phyloP scores from a whole-genome alignment of 139 green algal species.

The Edaphochlamys debaryana region DNA sequence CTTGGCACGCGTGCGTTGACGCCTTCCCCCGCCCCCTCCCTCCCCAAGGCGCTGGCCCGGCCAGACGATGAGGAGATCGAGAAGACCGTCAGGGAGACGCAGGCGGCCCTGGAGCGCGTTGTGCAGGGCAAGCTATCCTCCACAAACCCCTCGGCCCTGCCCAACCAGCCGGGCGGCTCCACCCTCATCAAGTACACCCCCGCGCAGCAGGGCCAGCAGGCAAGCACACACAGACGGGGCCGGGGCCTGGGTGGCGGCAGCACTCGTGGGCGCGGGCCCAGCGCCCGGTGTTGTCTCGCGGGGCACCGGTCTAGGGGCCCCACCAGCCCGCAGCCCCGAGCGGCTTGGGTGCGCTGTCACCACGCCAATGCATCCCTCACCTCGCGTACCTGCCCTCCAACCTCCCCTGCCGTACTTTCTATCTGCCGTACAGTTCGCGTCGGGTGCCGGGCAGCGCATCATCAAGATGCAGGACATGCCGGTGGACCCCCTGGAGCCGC shows the following conservation, averaged over 20 bases:
- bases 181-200: conserved; percentile 92
- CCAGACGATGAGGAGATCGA: conserved; percentile 88
- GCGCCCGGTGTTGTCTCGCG: too few relatives aligned
- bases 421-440: conserved; percentile 59
- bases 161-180: conserved; percentile 63
- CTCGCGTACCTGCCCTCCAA: too few relatives aligned
- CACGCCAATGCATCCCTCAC: too few relatives aligned
- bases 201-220: conserved; percentile 66
- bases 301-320: too few relatives aligned
- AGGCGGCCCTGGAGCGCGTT: conserved; percentile 72
- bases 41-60: conserved; percentile 61
- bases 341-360: too few relatives aligned
- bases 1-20: too few relatives aligned
- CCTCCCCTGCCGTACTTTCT: too few relatives aligned
- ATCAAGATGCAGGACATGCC: conserved; percentile 98
- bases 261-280: too few relatives aligned
- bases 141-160: conserved; percentile 83
- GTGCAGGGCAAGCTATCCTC: conserved; percentile 84
- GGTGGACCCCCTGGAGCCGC: conserved; percentile 95
- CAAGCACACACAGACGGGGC: too few relatives aligned
- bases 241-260: too few relatives aligned
- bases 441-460: conserved; percentile 87
- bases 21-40: too few relatives aligned
- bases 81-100: conserved; percentile 74
- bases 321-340: too few relatives aligned